These are phyloP conservation scores for Citrullus mucosospermus DNA, from an alignment of 306 rosid species.

Conservation along the genomic window DNA sequence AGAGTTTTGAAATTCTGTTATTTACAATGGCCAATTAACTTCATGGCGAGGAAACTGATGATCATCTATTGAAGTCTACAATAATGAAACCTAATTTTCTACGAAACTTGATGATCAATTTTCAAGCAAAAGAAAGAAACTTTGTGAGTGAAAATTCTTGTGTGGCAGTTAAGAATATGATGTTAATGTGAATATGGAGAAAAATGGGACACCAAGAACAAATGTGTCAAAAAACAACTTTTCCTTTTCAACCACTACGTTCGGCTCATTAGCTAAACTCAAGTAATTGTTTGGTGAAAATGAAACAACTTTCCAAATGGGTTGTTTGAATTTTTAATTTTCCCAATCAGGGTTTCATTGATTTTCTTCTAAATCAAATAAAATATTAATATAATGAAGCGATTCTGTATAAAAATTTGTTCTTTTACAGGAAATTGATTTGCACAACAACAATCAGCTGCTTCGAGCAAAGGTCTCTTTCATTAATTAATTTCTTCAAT, in stretches of 20 bases:
- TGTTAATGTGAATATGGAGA: not conserved
- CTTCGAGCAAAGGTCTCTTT: constrained; percentile 68
- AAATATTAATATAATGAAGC: too few relatives aligned
- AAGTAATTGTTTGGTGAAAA: not conserved
- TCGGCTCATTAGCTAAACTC: not conserved
- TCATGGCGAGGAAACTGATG: not conserved
- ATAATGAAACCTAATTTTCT: not conserved
- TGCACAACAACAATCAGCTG: constrained; percentile 89
- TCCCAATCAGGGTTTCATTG: not conserved
- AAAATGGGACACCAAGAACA: not conserved
- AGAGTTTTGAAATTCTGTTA: too few relatives aligned
- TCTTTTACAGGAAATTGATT: constrained; percentile 64
- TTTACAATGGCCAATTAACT: too few relatives aligned
- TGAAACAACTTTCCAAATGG: not conserved
- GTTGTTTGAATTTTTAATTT: not conserved
- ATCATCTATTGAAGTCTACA: not conserved
- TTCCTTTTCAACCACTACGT: not conserved
- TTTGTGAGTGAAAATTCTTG: not conserved
- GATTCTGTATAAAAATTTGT: too few relatives aligned
- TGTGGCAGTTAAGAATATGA: not conserved
- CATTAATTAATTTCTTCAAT: not conserved
- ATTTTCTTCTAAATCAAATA: not conserved
- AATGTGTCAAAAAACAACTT: not conserved
- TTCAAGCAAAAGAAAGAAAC: not conserved
- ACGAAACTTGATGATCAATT: not conserved